Percentiles rank a stretch among this genome's conserved stretches.
These are phyloP conservation scores for Apophysomyces trapeziformis DNA, from an alignment of 371 early-diverging fungal genomes.

Conservation along the genomic window DNA sequence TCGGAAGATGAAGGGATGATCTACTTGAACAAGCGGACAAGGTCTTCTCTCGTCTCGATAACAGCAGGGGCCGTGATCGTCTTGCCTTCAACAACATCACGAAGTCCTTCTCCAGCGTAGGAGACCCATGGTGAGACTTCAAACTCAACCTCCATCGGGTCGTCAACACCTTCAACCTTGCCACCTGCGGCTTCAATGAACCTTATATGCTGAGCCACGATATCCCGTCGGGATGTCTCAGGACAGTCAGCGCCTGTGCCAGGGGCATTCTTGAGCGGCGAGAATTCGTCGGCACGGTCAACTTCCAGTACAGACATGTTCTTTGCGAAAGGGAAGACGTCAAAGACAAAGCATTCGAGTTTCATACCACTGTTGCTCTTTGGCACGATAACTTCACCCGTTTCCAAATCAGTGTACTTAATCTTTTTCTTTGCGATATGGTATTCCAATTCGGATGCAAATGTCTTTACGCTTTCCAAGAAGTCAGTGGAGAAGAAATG, in stretches of 20 bases:
- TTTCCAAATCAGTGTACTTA: constrained; percentile 80
- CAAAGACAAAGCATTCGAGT: constrained; percentile 96
- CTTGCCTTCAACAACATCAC: constrained; percentile 66
- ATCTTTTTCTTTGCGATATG: constrained; percentile 98
- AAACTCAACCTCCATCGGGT: constrained; percentile 58
- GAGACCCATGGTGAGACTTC: constrained; percentile 93
- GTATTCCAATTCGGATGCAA: constrained; percentile 87
- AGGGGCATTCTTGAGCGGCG: constrained; percentile 97
- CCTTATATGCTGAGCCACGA: constrained; percentile 82
- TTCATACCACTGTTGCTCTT: constrained; percentile 93
- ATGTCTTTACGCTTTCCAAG: constrained; percentile 78
- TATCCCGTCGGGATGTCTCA: constrained; percentile 90
- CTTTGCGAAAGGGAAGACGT: constrained; percentile 91
- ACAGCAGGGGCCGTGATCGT: constrained; percentile 51
- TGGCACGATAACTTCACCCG: constrained; percentile 78
- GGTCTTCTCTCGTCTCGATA: constrained; percentile 50
- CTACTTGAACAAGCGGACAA: constrained; percentile 41
- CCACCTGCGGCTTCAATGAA: constrained; percentile 90
- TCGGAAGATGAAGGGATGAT: not conserved
- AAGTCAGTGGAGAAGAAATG: constrained; percentile 96
- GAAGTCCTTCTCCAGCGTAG: constrained; percentile 92
- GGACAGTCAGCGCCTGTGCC: constrained; percentile 89
- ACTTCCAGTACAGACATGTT: constrained; percentile 91
- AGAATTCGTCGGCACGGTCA: constrained; percentile 92
- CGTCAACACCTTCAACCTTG: constrained; percentile 57